Evolutionary conservation across 2,329 filamentous ascomycete genomes (phyloP).

Genomic region (Colletotrichum aenigma): DNA sequence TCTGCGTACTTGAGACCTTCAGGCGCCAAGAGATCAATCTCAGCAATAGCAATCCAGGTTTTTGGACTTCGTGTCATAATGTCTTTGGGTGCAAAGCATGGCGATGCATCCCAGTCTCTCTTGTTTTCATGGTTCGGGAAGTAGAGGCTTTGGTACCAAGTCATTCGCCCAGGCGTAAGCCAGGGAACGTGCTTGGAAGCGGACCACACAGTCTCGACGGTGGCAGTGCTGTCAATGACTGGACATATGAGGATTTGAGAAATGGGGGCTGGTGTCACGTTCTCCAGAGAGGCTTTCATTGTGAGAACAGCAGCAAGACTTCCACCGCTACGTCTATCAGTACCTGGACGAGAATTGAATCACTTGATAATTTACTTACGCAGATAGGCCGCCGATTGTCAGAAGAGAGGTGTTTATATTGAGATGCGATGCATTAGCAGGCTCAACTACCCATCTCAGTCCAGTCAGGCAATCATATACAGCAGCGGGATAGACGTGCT

Average conservation of each 20-base stretch:
- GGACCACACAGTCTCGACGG: constrained; percentile 21
- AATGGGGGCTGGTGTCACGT: background rate
- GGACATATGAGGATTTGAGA: constrained; percentile 30
- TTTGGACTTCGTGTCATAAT: constrained; percentile 30
- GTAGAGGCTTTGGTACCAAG: constrained; percentile 40
- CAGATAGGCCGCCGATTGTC: constrained; percentile 34
- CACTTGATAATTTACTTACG: background rate
- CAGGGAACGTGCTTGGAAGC: constrained; percentile 29
- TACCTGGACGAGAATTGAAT: background rate
- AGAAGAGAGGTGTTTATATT: constrained; percentile 29
- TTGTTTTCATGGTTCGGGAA: constrained; percentile 27
- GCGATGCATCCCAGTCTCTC: constrained; percentile 34
- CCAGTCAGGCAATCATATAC: constrained; percentile 35
- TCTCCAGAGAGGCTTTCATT: constrained; percentile 15
- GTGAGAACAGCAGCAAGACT: constrained; percentile 22
- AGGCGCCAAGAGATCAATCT: constrained; percentile 35
- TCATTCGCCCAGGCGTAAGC: constrained; percentile 35
- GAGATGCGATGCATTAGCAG: constrained; percentile 19
- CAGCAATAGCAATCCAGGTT: constrained; percentile 34
- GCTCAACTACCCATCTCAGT: constrained; percentile 30
- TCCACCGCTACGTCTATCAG: constrained; percentile 17
- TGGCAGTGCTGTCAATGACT: constrained; percentile 39
- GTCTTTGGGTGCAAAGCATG: constrained; percentile 28
- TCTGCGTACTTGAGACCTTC: constrained; percentile 33
- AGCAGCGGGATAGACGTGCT: constrained; percentile 38